Evolutionary conservation across 176 grass and related monocot species (phyloP).

Genomic region (Musa acuminata): DNA sequence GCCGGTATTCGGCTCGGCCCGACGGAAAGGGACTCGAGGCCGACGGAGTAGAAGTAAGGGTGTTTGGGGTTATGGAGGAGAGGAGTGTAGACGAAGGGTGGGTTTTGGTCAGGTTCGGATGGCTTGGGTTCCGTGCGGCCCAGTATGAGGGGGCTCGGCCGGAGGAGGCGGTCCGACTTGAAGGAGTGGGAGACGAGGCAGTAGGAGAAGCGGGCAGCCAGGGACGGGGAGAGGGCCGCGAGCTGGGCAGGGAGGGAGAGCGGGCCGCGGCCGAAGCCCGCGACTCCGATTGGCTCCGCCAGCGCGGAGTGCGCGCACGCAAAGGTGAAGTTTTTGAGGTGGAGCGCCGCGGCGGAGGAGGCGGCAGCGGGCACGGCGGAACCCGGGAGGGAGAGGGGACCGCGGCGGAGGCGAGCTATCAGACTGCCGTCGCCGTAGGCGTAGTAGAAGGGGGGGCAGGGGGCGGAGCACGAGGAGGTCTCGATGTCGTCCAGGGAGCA

Average conservation of each 20-base stretch:
- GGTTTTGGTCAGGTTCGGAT: conserved; percentile 15
- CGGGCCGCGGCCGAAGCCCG: conserved; percentile 74
- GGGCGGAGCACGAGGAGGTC: conserved; percentile 41
- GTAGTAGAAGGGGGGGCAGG: conserved; percentile 79
- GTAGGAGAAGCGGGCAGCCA: conserved; percentile 75
- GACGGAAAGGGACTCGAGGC: conserved; percentile 52
- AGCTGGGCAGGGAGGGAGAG: conserved; percentile 73
- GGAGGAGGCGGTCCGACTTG: conserved; percentile 41
- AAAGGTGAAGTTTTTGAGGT: conserved; percentile 67
- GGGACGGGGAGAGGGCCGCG: conserved; percentile 34
- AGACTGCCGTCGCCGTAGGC: conserved; percentile 93
- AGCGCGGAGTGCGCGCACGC: conserved; percentile 70
- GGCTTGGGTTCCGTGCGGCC: conserved; percentile 30
- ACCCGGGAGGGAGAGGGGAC: conserved; percentile 36
- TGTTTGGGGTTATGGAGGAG: conserved; percentile 77
- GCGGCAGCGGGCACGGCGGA: conserved; percentile 17
- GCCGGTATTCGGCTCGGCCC: conserved; percentile 32
- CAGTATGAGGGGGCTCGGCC: conserved; percentile 69
- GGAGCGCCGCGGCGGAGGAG: conserved; percentile 25
- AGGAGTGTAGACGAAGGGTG: conserved; percentile 65
- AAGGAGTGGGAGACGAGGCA: conserved; percentile 91
- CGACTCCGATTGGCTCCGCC: conserved; percentile 71
- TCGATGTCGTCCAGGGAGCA: conserved; percentile 77
- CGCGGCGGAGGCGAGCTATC: conserved; percentile 51
- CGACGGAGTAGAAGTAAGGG: conserved; percentile 80